A percentile compares a stretch with the other conserved stretches of the same genome.
Conservation (phyloP, 768 basidiomycete species). For the Cystofilobasidium capitatum region DNA sequence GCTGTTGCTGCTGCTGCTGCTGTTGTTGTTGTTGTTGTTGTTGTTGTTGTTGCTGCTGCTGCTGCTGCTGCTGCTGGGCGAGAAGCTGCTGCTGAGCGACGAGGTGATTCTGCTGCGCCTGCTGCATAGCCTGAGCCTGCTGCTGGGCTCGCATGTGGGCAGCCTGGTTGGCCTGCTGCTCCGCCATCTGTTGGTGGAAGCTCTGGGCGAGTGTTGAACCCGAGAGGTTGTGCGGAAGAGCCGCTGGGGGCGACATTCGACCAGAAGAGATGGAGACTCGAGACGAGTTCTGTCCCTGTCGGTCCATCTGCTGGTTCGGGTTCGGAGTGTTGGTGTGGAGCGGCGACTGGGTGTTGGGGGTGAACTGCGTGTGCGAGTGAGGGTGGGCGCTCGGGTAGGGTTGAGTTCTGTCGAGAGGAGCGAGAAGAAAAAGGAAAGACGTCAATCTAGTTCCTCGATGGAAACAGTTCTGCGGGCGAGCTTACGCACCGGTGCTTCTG, state of each 20-base stretch:
- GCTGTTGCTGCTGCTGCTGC: constrained; percentile 4
- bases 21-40: neutral
- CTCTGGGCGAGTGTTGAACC: neutral
- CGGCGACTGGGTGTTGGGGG: constrained; percentile 7
- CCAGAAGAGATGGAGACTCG: constrained; percentile 1
- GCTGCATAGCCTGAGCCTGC: constrained; percentile 1
- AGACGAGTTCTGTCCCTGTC: neutral
- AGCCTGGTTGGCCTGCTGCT: constrained; percentile 17
- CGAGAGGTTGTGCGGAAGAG: neutral
- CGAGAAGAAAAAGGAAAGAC: neutral
- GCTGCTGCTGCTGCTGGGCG: constrained; percentile 7
- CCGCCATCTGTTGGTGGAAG: constrained; percentile 25
- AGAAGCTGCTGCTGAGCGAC: neutral
- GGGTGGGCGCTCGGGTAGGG: constrained; percentile 32
- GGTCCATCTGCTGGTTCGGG: neutral
- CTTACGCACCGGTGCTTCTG: constrained; percentile 26
- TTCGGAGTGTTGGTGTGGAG: neutral
- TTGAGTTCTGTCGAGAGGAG: constrained; percentile 11
- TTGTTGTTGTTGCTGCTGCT: constrained; percentile 7
- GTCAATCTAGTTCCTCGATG: constrained; percentile 4
- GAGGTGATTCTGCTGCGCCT: constrained; percentile 7
- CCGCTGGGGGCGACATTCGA: constrained; percentile 24
- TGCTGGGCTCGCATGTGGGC: neutral
- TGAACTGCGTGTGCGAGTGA: constrained; percentile 25
- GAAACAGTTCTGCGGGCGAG: too few species aligned